Evolutionary conservation across 148 eudicot species (phyloP), one percentile per base, ranked within the genome.

Genomic region (Simmondsia chinensis): DNA sequence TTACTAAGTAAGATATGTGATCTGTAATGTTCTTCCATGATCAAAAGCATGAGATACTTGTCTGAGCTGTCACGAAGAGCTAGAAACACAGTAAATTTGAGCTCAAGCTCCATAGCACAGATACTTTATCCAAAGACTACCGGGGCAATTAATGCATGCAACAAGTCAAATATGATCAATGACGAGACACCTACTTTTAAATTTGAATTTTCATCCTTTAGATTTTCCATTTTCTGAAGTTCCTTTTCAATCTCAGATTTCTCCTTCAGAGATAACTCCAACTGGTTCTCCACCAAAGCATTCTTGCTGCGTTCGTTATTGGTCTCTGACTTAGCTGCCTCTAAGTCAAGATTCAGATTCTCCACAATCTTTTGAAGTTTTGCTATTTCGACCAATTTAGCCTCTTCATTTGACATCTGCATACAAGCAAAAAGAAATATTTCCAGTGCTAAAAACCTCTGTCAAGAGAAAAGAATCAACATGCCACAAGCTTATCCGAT

Each of bases 381-480:
- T 38, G 77, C 46, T 12, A 86, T 66, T 71, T 86, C 96, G 37
- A 63, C 72, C 38, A 59, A 37, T 52, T 79, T 93, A 19, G 81
- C 65, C 59, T 82, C 96, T 25, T 93, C 99, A 72, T 75, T 77
- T 23, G 94, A 68, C 30, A 77, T 71, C 99, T 93, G 87, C 60
- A 61, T n/a, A 56, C 28, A 15, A 33, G 15, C 21, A 30, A 43
- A 48, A 39, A 13, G 1, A 17, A 26, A 9, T 49, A 54, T 20
- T 52, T n/a, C n/a, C n/a, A n/a, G n/a, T n/a, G n/a, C n/a, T n/a
- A n/a, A n/a, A n/a, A n/a, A n/a, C n/a, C n/a, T n/a, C n/a, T n/a
- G n/a, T n/a, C n/a, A n/a, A n/a, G n/a, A n/a, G 17, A n/a, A 5
- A 37, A 18, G 6, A 15, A 22, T 24, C 37, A 12, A 12, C 23